Base-by-base conservation (phyloP, 2,329 filamentous ascomycete species). In the Neofusicoccum parvum region DNA sequence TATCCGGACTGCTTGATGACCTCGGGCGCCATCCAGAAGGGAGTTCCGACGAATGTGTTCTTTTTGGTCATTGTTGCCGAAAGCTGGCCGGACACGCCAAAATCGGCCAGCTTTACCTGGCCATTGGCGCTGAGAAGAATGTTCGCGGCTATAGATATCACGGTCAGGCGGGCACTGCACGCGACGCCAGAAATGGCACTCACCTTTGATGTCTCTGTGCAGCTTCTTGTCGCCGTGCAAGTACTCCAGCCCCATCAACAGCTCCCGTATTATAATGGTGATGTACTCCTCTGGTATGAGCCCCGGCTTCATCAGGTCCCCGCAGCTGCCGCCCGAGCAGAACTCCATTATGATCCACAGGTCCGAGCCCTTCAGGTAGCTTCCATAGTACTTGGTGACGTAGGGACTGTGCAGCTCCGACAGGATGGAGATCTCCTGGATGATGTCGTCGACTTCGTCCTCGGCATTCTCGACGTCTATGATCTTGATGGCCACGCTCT, bases 271-370 rank as follows among this genome's bases (percentile, higher is more conserved):
- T 68, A 99, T 96, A 72, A 99, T 97, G 72, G 92, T 92, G 73
- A 99, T 98, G 78, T 98, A 97, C 71, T 97, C 93, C 80, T 99
- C 95, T 20, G 90, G 88, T 67, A 99, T 94, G 46, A 90, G 81
- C 27, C 95, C 95, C 0, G 95, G 93, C 81, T 96, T 96, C 90
- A 99, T 91, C 68, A 99, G 82, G 76, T 98, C 95, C 54, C 92
- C 93, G 75, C 95, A 98, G 80, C 94, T 98, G 4, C 95, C 95
- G 23, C 95, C 95, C 1, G 94, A 94, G 79, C 95, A 99, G 74
- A 95, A 99, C 79, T 99, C 95, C 95, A 99, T 99, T 77, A 98
- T 93, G 72, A 99, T 99, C 95, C 95, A 99, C 73, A 99, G 82
- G 81, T 98, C 92, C 2, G 94, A 95, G 27, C 94, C 95, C 75